Conservation (phyloP, 73 alveolate genomes). For the Stentor roeselii region DNA sequence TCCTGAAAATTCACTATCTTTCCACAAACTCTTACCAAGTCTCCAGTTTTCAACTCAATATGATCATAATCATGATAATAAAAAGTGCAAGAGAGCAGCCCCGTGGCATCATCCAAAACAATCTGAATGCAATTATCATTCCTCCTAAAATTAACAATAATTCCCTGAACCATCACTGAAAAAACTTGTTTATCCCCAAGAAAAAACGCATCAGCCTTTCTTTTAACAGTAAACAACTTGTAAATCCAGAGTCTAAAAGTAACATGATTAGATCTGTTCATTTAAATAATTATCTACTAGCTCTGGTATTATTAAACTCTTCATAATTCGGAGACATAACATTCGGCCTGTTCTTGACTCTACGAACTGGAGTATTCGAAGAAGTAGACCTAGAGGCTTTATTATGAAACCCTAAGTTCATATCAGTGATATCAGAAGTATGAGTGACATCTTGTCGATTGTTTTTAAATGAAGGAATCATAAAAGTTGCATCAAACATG, state of each 20-base stretch:
- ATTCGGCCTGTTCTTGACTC: background rate
- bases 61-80: background rate
- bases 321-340: background rate
- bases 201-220: background rate
- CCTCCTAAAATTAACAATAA: background rate
- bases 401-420: background rate
- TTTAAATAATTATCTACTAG: too few relatives aligned
- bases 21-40: background rate
- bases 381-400: background rate
- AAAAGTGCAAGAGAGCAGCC: background rate
- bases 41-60: background rate
- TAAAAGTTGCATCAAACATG: constrained; percentile 10
- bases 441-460: background rate
- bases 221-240: background rate
- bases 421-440: background rate
- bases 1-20: background rate
- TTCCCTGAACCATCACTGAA: background rate
- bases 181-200: background rate
- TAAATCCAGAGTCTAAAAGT: background rate
- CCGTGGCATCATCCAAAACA: background rate
- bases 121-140: background rate
- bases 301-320: background rate
- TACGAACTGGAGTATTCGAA: background rate
- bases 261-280: too few relatives aligned
- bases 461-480: background rate